These are phyloP conservation scores for Geranomyces variabilis DNA, from an alignment of 192 early-diverging fungal species.

Conservation along the genomic window DNA sequence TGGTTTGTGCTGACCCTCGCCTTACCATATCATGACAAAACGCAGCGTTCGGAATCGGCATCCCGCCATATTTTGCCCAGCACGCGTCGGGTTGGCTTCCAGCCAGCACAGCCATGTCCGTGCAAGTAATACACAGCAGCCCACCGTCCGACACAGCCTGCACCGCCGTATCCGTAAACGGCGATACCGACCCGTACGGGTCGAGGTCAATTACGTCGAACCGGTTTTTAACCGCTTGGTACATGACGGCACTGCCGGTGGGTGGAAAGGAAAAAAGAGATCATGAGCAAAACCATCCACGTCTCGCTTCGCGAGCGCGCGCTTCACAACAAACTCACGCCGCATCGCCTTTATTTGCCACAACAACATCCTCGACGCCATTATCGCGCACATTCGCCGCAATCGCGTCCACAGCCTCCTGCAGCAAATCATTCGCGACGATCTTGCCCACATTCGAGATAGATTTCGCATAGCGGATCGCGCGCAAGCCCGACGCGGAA, in stretches of 20 bases:
- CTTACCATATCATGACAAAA: conserved; percentile 91
- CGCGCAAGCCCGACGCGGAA: conserved; percentile 90
- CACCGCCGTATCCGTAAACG: conserved; percentile 94
- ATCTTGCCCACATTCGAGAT: conserved; percentile 74
- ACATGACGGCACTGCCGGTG: conserved; percentile 46
- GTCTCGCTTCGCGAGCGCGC: too few relatives aligned
- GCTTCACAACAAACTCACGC: conserved; percentile 54
- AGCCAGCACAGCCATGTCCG: conserved; percentile 93
- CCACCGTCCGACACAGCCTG: conserved; percentile 87
- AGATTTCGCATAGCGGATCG: conserved; percentile 96
- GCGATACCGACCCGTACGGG: conserved; percentile 94
- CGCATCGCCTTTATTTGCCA: conserved; percentile 85
- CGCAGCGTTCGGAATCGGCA: conserved; percentile 78
- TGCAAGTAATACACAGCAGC: conserved; percentile 96
- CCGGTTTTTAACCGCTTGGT: conserved; percentile 35
- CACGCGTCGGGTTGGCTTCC: conserved; percentile 83
- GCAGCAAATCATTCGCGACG: conserved; percentile 88
- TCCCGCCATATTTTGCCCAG: conserved; percentile 95
- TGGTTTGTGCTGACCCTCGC: neutral
- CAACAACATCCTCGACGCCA: conserved; percentile 72
- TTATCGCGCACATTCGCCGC: conserved; percentile 84
- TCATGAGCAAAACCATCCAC: too few relatives aligned
- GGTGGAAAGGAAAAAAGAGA: too few relatives aligned
- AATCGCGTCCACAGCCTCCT: conserved; percentile 89
- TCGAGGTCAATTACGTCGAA: conserved; percentile 94